Conservation (phyloP, 805 yeast species). For the Sugiyamaella boreocaroliniensis region DNA sequence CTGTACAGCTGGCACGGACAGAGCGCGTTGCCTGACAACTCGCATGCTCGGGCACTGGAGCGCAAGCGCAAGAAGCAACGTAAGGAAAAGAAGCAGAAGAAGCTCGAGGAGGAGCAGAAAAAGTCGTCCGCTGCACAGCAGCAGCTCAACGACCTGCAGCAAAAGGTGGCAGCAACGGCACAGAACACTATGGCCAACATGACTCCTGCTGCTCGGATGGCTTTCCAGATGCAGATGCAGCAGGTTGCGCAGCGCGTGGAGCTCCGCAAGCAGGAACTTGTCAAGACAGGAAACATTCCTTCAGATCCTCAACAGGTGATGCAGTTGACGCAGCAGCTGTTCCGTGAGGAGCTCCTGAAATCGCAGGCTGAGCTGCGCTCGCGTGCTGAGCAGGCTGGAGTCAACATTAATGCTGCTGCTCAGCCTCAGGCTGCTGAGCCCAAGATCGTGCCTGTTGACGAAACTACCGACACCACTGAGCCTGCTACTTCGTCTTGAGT, state of each 20-base stretch:
- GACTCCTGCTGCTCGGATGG: not conserved
- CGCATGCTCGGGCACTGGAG: not conserved
- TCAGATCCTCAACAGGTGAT: not conserved
- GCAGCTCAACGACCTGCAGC: not conserved
- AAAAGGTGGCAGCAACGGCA: not conserved
- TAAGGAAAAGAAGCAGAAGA: conserved; percentile 17
- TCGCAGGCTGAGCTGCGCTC: not conserved
- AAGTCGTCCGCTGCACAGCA: not conserved
- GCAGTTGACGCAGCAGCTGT: not conserved
- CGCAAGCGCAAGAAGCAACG: conserved; percentile 8
- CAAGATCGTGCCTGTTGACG: not conserved
- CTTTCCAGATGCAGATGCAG: not conserved
- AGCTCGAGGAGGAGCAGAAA: conserved; percentile 7
- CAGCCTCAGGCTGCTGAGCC: not conserved
- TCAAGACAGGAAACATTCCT: not conserved
- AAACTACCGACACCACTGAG: no score
- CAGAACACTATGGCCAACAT: not conserved
- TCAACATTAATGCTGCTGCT: not conserved
- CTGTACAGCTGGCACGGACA: conserved; percentile 72
- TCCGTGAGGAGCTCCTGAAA: not conserved
- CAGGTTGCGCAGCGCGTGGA: conserved; percentile 1
- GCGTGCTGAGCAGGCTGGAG: not conserved
- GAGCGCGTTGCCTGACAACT: conserved; percentile 10
- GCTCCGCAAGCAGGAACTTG: not conserved
- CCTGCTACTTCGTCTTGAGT: no score